phyloP scores from a whole-genome alignment of 768 basidiomycete genomes.

The Lactarius vividus region DNA sequence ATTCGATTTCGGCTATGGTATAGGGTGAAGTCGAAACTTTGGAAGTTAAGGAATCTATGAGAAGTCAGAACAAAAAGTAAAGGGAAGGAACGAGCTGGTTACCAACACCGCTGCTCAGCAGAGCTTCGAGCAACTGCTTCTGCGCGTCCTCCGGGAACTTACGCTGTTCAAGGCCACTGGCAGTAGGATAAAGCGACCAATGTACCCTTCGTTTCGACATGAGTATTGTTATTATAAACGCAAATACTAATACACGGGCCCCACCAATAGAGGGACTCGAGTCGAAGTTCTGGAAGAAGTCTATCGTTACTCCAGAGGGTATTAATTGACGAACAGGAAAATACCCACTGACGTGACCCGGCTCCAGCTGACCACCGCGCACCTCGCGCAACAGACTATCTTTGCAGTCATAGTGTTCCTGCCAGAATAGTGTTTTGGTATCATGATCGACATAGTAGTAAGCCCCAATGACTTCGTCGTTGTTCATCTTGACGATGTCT shows the following conservation, averaged over 20 bases:
- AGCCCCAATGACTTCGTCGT: not conserved
- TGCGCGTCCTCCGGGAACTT: conserved; percentile 1
- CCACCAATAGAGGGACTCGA: conserved; percentile 20
- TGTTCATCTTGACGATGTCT: not conserved
- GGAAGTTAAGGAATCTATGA: conserved; percentile 17
- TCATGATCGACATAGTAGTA: conserved; percentile 21
- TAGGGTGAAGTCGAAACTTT: conserved; percentile 14
- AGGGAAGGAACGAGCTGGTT: not conserved
- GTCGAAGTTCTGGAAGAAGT: not conserved
- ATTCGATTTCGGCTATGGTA: conserved; percentile 9
- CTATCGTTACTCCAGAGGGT: not conserved
- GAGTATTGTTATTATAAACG: not conserved
- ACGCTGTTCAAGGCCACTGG: not conserved
- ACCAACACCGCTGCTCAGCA: conserved; percentile 19
- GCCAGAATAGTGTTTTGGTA: conserved; percentile 15
- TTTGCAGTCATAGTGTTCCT: not conserved
- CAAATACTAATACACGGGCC: not conserved
- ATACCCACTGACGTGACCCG: conserved; percentile 16
- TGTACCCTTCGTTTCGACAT: conserved; percentile 5
- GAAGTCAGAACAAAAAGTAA: not conserved
- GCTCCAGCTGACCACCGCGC: not conserved
- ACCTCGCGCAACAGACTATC: not conserved
- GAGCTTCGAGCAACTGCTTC: not conserved
- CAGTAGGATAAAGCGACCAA: conserved; percentile 22
- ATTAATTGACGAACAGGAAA: not conserved